Base-by-base conservation (phyloP, 2,329 filamentous ascomycete genomes). In the Pseudogymnoascus sp. region DNA sequence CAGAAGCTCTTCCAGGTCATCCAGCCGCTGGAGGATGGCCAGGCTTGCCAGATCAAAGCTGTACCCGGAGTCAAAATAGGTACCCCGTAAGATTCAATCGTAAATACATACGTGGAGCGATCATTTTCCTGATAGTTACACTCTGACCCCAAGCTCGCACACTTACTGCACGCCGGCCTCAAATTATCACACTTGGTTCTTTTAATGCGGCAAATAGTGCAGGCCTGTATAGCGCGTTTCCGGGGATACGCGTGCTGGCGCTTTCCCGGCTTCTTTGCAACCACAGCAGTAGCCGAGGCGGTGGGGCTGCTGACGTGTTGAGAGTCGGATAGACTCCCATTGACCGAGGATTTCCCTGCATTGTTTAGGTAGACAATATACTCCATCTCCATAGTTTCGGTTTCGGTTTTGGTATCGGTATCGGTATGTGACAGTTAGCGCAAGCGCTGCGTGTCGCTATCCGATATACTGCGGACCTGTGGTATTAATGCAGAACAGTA, bases 151-250 rank as follows among this genome's bases (percentile, higher is more conserved):
- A 73, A 67, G 41, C 67, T 68, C 59, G 69, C 59, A 55, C 72
- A 74, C 25, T 69, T 69, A 9, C 69, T 69, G 43, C 72, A 74
- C 7, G 70, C 65, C 7, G 72, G 71, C 49, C 69, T 67, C 59
- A 66, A 70, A 55, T 74, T 73, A 62, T 74, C 70, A 62, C 72
- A 74, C 31, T 35, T 35, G 31, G 31, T 35, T 35, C 31, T 35
- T 64, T 73, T 73, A 9, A 71, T 73, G 40, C 71, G 63, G 28
- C 72, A 64, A 16, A 69, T 70, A 60, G 72, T 70, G 63, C 72
- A 74, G 9, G 72, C 72, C 63, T 68, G 66, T 38, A 73, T 69
- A 31, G 72, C 72, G 41, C 72, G 67, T 61, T 72, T 73, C 38
- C 72, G 67, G 35, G 72, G 71, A 16, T 38, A 38, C 14, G 37